A percentile compares a stretch with the other conserved stretches of the same genome.
phyloP scores from a whole-genome alignment of 192 early-diverging fungal genomes.

The Umbelopsis sp. region DNA sequence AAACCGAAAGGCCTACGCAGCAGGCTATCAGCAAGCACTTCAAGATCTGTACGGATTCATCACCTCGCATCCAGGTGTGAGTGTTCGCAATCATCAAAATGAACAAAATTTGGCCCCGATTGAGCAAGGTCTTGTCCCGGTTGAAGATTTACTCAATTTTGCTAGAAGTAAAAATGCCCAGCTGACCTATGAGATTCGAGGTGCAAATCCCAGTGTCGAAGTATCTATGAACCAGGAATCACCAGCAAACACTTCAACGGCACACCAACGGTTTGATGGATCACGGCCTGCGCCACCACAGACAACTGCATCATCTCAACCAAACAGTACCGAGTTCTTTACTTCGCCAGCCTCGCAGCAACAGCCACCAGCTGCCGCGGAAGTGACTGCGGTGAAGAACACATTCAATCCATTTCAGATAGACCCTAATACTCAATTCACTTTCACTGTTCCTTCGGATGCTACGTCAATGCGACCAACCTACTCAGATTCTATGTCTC shows the following conservation, averaged over 20 bases:
- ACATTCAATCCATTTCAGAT: slow-evolving; percentile 34
- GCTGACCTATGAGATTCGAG: slow-evolving; percentile 28
- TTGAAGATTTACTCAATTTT: slow-evolving; percentile 37
- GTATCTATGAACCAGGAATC: neutral
- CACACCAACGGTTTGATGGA: slow-evolving; percentile 2
- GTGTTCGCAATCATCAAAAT: slow-evolving; percentile 34
- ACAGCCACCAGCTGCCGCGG: slow-evolving; percentile 6
- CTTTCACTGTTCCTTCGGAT: slow-evolving; percentile 30
- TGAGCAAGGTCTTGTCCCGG: slow-evolving; percentile 34
- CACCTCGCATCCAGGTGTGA: slow-evolving; percentile 40
- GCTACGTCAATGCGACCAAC: neutral
- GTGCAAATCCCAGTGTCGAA: neutral
- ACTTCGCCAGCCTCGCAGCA: neutral
- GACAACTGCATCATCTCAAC: neutral
- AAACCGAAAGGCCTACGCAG: slow-evolving; percentile 48
- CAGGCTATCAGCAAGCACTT: slow-evolving; percentile 53
- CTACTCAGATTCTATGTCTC: slow-evolving; percentile 10
- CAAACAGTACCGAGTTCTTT: neutral
- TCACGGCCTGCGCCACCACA: neutral
- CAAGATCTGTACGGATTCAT: slow-evolving; percentile 56
- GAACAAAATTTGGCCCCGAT: neutral
- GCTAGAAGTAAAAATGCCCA: slow-evolving; percentile 37
- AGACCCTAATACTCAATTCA: slow-evolving; percentile 39
- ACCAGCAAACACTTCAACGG: neutral
- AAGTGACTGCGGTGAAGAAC: neutral